phyloP scores from a whole-genome alignment of 2,329 filamentous ascomycete species.

The Rhynchosporium secalis region DNA sequence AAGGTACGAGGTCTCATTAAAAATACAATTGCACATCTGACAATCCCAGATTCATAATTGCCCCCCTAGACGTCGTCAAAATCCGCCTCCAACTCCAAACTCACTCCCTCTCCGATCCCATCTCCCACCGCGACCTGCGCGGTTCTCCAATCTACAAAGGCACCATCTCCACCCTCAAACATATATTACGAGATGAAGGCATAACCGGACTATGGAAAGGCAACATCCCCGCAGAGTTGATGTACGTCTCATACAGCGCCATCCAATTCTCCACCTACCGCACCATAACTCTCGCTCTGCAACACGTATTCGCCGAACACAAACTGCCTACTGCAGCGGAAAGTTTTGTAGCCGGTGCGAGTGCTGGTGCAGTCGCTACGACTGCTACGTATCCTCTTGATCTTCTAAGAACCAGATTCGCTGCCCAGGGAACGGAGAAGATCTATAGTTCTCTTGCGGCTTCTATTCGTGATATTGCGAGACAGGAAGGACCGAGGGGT shows the following conservation, averaged over 20 bases:
- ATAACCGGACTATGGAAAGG: conserved; percentile 92
- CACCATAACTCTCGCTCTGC: conserved; percentile 65
- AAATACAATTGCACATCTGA: conserved; percentile 8
- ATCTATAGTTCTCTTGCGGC: conserved; percentile 73
- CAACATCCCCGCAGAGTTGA: conserved; percentile 90
- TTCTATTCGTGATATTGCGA: conserved; percentile 71
- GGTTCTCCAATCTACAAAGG: conserved; percentile 67
- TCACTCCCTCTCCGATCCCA: conserved; percentile 72
- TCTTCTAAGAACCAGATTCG: conserved; percentile 89
- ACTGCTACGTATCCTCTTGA: conserved; percentile 88
- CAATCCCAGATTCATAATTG: conserved; percentile 75
- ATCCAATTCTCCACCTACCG: conserved; percentile 90
- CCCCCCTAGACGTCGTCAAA: conserved; percentile 95
- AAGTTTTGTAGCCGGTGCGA: conserved; percentile 80
- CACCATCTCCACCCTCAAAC: conserved; percentile 70
- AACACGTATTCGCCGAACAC: conserved; percentile 41
- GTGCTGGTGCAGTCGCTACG: conserved; percentile 80
- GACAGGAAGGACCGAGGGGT: conserved; percentile 71
- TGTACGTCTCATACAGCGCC: conserved; percentile 90
- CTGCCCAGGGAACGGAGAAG: conserved; percentile 80
- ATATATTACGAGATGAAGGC: conserved; percentile 80
- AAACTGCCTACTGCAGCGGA: conserved; percentile 66
- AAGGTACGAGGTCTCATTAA: conserved; percentile 51
- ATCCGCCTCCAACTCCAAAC: conserved; percentile 94
- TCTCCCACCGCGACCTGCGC: conserved; percentile 51